Evolutionary conservation across 495 filamentous ascomycete genomes (phyloP), one percentile per base, ranked within the genome.

Genomic region (Trichoderma virens): DNA sequence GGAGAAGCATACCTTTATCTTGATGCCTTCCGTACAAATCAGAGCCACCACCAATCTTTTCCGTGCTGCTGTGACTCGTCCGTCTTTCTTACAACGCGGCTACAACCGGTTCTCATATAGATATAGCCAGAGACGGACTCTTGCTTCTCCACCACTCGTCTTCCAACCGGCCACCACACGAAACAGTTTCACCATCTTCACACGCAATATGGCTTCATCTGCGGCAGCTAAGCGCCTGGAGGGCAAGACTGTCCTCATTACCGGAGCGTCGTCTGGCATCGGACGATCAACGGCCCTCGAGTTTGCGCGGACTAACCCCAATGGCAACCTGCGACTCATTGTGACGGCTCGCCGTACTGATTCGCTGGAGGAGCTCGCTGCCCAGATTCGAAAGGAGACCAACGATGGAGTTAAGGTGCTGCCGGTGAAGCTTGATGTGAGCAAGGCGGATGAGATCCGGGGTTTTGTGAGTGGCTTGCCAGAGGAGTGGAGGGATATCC

Each of bases 231-330:
- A 90, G 75, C 93, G 94, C 79, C 89, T 98, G 51, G 83, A 89
- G 67, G 92, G 92, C 83, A 98, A 98, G 78, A 98, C 92, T 1
- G 84, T 98, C 47, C 74, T 98, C 39, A 84, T 98, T 62, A 98
- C 94, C 0, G 94, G 94, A 45, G 94, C 94, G 39, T 94, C 90
- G 0, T 96, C 93, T 2, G 94, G 94, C 51, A 98, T 98, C 71
- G 94, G 94, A 2, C 83, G 83, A 63, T 88, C 85, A 73, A 91
- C 87, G 59, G 94, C 94, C 30, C 80, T 91, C 69, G 94, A 98
- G 73, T 98, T 98, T 70, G 94, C 94, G 16, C 86, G 89, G 59
- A 93, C 94, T 1, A 82, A 88, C 20, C 93, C 94, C 5, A 84
- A 86, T 64, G 80, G 85, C 73, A 67, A 77, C 64, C 84, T 98